These are phyloP conservation scores for Sporobolomyces roseus DNA, from an alignment of 768 basidiomycete species.

Conservation along the genomic window DNA sequence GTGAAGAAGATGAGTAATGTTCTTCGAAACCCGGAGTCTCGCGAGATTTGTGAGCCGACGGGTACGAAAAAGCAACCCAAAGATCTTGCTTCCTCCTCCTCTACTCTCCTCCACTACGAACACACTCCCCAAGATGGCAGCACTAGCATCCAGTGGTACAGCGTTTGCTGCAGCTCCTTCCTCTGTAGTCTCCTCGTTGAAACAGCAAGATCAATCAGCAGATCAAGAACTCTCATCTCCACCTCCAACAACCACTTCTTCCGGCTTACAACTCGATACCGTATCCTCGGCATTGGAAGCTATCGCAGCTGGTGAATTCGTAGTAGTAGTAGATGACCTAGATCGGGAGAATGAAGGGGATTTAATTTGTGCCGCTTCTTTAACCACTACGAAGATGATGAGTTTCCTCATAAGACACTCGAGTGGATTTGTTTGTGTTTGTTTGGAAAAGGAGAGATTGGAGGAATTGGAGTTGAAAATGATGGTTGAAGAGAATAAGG, in stretches of 20 bases:
- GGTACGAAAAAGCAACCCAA: neutral
- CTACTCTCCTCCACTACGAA: neutral
- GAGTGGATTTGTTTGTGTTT: slow-evolving; percentile 91
- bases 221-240: neutral
- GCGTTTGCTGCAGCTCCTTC: slow-evolving; percentile 4
- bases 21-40: neutral
- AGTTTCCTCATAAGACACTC: slow-evolving; percentile 98
- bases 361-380: slow-evolving; percentile 77
- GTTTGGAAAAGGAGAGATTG: slow-evolving; percentile 71
- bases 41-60: neutral
- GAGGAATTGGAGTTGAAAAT: slow-evolving; percentile 76
- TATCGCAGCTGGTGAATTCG: slow-evolving; percentile 74
- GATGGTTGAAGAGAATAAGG: slow-evolving; percentile 90
- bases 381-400: slow-evolving; percentile 89
- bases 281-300: slow-evolving; percentile 75
- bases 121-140: no score
- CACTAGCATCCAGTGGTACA: neutral
- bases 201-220: neutral
- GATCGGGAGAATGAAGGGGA: slow-evolving; percentile 95
- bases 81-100: neutral
- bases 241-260: no score
- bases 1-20: no score
- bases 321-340: slow-evolving; percentile 98
- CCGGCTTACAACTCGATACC: no score
- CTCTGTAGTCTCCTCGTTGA: neutral